phyloP scores from a whole-genome alignment of 2,329 filamentous ascomycete species.

The Botrytis sinoallii region DNA sequence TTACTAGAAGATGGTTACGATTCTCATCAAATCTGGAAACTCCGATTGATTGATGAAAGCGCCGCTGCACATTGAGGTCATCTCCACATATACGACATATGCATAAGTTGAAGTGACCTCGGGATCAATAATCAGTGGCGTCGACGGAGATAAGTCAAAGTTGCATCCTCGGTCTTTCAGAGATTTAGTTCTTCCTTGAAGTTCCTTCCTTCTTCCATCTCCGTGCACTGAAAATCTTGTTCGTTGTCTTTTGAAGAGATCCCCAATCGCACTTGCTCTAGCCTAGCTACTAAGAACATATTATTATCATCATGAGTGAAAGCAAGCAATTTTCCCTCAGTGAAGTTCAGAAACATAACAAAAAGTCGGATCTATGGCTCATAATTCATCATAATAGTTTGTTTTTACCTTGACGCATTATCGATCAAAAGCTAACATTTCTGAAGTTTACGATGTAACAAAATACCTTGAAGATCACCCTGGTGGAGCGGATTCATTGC shows the following conservation, averaged over 20 bases:
- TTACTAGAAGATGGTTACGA: too few species aligned
- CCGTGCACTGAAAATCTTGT: neutral
- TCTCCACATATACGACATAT: slow-evolving; percentile 3
- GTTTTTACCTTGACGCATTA: neutral
- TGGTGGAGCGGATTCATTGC: slow-evolving; percentile 73
- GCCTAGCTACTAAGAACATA: neutral
- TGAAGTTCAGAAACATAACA: slow-evolving; percentile 51
- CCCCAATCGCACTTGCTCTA: neutral
- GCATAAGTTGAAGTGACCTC: neutral
- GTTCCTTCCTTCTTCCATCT: neutral
- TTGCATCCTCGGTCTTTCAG: neutral
- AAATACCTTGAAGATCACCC: slow-evolving; percentile 59
- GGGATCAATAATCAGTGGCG: neutral
- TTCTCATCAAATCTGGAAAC: neutral
- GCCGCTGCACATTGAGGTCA: neutral
- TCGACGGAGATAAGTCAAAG: neutral
- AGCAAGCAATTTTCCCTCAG: slow-evolving; percentile 30
- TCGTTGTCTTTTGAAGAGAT: neutral
- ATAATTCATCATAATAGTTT: slow-evolving; percentile 55
- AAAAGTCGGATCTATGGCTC: slow-evolving; percentile 50
- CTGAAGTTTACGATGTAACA: slow-evolving; percentile 55
- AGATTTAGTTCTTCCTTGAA: neutral
- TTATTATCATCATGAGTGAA: slow-evolving; percentile 17
- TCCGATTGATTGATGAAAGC: neutral
- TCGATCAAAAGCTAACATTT: neutral